Base-by-base conservation (phyloP, 768 basidiomycete genomes). In the Suillus subaureus region DNA sequence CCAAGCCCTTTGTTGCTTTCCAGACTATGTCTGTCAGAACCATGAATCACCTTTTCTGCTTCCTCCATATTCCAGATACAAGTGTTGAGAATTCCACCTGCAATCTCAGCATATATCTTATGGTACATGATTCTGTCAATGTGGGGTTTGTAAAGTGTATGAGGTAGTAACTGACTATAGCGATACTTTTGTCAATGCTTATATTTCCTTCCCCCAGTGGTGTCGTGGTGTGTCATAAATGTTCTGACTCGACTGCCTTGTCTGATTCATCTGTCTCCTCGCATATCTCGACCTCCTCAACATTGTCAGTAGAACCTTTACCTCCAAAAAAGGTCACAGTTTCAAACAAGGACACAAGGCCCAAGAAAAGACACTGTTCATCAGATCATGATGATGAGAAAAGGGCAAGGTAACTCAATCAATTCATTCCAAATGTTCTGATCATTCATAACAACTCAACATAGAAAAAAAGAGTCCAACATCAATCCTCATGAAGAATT, bases 401-500 rank as follows among this genome's bases (percentile, higher is more conserved):
- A 49, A 23, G 47, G n/a, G 45, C 45, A 11, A 23, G 18, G n/a
- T 23, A 23, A 23, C 1, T 49, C 12, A 13, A 6, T 23, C 6
- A 6, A 49, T 23, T 13, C 47, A 23, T 49, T 49, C 6, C 5
- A 2, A 13, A 49, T 49, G 13, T 26, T 26, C 6, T 26, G 23
- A 23, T 49, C 4, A 49, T 3, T 26, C 0, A 6, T 49, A 26
- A 49, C 6, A 15, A 13, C 6, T 26, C 13, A 15, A 49, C 15
- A 6, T 15, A 49, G 47, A 3, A 49, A 49, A 0, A 49, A 15
- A 7, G 23, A 13, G 13, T 15, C 23, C 6, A 3, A 26, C 3
- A 49, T 6, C 6, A 13, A 49, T 26, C 47, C 47, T 26, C 58
- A 61, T 11, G n/a, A 61, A 49, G 47, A 67, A 26, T 60, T 58